A percentile compares a stretch with the other conserved stretches of the same genome.
Conservation (phyloP, 1,139 yeast species). For the Pichia sp. region DNA sequence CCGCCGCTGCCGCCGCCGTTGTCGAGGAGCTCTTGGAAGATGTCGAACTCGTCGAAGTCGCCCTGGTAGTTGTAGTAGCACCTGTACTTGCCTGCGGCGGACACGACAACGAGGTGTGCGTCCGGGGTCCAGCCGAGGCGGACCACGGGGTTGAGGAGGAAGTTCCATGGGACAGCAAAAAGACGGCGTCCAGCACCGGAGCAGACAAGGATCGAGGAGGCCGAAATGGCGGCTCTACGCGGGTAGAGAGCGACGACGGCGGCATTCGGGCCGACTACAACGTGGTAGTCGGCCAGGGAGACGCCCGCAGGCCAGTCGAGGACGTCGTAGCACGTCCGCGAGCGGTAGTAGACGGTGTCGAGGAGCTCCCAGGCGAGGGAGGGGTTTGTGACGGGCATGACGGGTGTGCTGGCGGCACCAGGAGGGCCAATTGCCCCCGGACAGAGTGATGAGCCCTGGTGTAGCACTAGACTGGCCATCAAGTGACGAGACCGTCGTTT, state of each 20-base stretch:
- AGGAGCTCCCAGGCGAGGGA: constrained; percentile 56
- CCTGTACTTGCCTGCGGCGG: constrained; percentile 55
- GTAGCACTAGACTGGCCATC: too few relatives aligned
- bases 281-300: constrained; percentile 31
- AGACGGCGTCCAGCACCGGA: constrained; percentile 50
- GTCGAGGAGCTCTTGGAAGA: constrained; percentile 13
- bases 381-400: constrained; percentile 29
- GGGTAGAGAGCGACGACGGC: constrained; percentile 42
- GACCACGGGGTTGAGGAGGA: constrained; percentile 50
- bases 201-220: constrained; percentile 34
- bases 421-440: too few relatives aligned
- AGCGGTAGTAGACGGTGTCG: constrained; percentile 57
- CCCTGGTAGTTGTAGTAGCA: constrained; percentile 68
- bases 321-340: constrained; percentile 29
- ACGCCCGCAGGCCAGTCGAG: constrained; percentile 27
- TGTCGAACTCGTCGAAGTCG: constrained; percentile 50
- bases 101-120: constrained; percentile 58
- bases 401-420: neutral
- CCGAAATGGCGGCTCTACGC: too few relatives aligned
- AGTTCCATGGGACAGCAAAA: constrained; percentile 48
- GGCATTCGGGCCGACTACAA: constrained; percentile 42
- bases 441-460: too few relatives aligned
- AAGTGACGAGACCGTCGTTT: too few relatives aligned
- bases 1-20: constrained; percentile 22
- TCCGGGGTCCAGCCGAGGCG: constrained; percentile 52